phyloP scores from a whole-genome alignment of 768 basidiomycete genomes.

The Mycena pura region DNA sequence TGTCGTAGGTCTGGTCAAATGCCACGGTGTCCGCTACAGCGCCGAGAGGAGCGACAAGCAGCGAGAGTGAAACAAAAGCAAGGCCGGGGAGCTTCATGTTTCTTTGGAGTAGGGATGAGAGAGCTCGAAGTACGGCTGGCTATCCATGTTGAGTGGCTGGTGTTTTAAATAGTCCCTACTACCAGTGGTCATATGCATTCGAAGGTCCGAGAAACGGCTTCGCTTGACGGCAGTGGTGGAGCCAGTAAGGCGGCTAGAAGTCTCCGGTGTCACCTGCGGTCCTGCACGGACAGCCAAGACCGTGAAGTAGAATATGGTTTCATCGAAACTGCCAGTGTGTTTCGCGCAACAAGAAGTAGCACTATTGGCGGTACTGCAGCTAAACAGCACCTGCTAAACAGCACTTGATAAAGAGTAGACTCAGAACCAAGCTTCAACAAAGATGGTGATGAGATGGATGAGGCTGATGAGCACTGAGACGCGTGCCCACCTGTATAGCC shows the following conservation, averaged over 20 bases:
- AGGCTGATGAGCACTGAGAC: too few relatives aligned
- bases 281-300: constrained; percentile 16
- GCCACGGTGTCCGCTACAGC: constrained; percentile 38
- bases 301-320: constrained; percentile 10
- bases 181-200: neutral
- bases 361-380: too few relatives aligned
- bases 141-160: neutral
- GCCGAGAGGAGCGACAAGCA: constrained; percentile 30
- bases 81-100: constrained; percentile 43
- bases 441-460: too few relatives aligned
- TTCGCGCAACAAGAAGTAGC: too few relatives aligned
- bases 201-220: constrained; percentile 13
- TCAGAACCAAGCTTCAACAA: too few relatives aligned
- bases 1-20: constrained; percentile 62
- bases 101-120: neutral
- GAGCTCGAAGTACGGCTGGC: neutral
- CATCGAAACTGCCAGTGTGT: too few relatives aligned
- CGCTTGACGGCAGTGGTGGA: constrained; percentile 18
- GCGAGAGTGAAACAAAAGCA: constrained; percentile 29
- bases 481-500: too few relatives aligned
- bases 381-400: too few relatives aligned
- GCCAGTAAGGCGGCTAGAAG: constrained; percentile 1
- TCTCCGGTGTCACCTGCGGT: too few relatives aligned
- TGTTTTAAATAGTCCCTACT: constrained; percentile 8
- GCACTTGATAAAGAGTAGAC: too few relatives aligned